A percentile compares a stretch with the other conserved stretches of the same genome.
Evolutionary conservation across 73 alveolate species (phyloP).

Genomic region (Diophrys sp.): DNA sequence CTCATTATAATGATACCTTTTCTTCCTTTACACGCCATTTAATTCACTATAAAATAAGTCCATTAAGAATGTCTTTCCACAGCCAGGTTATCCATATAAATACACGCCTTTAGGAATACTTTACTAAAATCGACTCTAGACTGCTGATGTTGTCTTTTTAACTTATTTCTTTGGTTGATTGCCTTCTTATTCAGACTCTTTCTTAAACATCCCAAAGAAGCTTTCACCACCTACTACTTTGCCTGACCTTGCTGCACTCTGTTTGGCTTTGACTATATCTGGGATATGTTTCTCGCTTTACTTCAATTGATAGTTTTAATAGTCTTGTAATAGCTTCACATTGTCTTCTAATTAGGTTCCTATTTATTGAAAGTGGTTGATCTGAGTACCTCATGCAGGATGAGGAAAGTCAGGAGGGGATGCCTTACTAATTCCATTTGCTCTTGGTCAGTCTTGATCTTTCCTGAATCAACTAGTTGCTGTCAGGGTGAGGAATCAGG

Average conservation of each 20-base stretch:
- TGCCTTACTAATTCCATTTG: too few species aligned
- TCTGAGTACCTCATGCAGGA: not conserved
- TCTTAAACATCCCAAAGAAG: not conserved
- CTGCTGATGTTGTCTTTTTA: not conserved
- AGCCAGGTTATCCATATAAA: conserved; percentile 83
- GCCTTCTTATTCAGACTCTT: not conserved
- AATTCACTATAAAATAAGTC: conserved; percentile 82
- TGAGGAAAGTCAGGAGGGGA: too few species aligned
- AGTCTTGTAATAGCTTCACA: not conserved
- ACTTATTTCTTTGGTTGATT: not conserved
- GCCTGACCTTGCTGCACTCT: not conserved
- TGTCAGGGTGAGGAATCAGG: too few species aligned
- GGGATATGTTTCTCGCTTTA: not conserved
- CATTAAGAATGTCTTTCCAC: conserved; percentile 94
- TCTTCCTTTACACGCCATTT: conserved; percentile 44
- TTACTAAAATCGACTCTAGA: not conserved
- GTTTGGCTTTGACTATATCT: not conserved
- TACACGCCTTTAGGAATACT: conserved; percentile 51
- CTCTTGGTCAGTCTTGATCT: too few species aligned
- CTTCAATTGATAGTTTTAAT: not conserved
- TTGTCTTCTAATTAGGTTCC: not conserved
- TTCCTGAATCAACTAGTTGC: not conserved
- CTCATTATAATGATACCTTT: conserved; percentile 84
- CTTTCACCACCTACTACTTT: not conserved
- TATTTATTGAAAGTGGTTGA: not conserved